phyloP scores from a whole-genome alignment of 139 green algal species.

The Asterochloris sp. region DNA sequence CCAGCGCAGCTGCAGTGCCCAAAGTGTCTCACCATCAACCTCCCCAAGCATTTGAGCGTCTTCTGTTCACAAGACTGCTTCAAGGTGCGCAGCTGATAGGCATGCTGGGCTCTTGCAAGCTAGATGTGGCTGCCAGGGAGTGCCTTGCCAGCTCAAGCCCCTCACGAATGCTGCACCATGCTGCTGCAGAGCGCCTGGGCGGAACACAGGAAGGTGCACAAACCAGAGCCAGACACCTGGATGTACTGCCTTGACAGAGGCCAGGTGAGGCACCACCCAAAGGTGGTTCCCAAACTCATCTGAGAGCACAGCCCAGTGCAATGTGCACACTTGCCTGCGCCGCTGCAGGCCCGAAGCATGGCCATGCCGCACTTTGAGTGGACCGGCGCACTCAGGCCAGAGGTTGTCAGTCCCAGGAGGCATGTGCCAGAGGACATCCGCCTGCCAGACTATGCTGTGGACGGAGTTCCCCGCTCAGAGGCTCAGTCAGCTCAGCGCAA shows the following conservation, averaged over 20 bases:
- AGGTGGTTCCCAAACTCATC: background rate
- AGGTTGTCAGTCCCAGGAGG: slow-evolving; percentile 61
- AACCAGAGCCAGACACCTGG: slow-evolving; percentile 53
- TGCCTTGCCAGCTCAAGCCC: background rate
- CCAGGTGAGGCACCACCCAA: background rate
- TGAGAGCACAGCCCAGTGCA: background rate
- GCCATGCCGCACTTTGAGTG: slow-evolving; percentile 77
- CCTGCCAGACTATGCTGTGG: slow-evolving; percentile 61
- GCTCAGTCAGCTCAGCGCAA: slow-evolving; percentile 71
- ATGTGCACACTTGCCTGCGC: background rate
- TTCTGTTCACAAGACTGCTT: slow-evolving; percentile 97
- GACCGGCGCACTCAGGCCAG: slow-evolving; percentile 82
- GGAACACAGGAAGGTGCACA: slow-evolving; percentile 80
- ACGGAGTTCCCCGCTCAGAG: slow-evolving; percentile 65
- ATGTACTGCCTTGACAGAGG: slow-evolving; percentile 72
- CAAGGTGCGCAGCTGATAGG: slow-evolving; percentile 61
- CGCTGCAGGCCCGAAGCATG: slow-evolving; percentile 32
- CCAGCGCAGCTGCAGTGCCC: slow-evolving; percentile 89
- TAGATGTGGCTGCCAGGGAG: background rate
- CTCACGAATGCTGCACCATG: background rate
- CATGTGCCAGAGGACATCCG: slow-evolving; percentile 70
- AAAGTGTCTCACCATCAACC: slow-evolving; percentile 80
- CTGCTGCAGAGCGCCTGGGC: slow-evolving; percentile 63
- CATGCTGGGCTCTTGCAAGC: background rate
- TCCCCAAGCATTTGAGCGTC: slow-evolving; percentile 62